Evolutionary conservation across 2,329 filamentous ascomycete species (phyloP).

Genomic region (Calonectria montana): DNA sequence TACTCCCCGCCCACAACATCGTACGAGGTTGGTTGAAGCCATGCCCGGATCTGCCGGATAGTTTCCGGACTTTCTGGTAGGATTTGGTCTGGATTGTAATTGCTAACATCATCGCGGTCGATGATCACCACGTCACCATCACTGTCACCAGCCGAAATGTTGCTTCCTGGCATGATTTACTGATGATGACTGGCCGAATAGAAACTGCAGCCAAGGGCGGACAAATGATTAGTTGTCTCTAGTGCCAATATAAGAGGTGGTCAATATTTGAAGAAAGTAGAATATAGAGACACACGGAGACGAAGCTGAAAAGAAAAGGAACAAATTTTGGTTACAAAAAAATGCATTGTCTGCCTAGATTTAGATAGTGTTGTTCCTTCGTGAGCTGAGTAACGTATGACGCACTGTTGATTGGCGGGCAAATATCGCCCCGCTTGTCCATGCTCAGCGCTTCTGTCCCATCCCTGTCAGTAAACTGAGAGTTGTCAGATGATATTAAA

Average conservation of each 20-base stretch:
- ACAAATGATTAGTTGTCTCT: no score
- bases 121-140: constrained; percentile 41
- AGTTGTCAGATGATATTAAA: no score
- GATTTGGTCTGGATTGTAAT: constrained; percentile 48
- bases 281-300: not conserved
- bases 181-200: not conserved
- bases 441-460: not conserved
- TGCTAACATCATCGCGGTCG: constrained; percentile 42
- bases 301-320: not conserved
- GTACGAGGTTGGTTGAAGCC: constrained; percentile 36
- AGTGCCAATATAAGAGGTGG: no score
- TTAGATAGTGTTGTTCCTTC: not conserved
- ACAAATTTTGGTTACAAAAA: not conserved
- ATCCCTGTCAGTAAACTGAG: no score
- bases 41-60: constrained; percentile 36
- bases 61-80: constrained; percentile 41
- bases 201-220: not conserved
- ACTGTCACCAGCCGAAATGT: not conserved
- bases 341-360: not conserved
- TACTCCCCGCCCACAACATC: constrained; percentile 30
- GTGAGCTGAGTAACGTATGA: not conserved
- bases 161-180: not conserved
- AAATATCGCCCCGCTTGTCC: no score
- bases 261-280: not conserved
- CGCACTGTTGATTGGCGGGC: not conserved